Evolutionary conservation across 2,329 filamentous ascomycete genomes (phyloP).

Genomic region (Lachnellula cervina): DNA sequence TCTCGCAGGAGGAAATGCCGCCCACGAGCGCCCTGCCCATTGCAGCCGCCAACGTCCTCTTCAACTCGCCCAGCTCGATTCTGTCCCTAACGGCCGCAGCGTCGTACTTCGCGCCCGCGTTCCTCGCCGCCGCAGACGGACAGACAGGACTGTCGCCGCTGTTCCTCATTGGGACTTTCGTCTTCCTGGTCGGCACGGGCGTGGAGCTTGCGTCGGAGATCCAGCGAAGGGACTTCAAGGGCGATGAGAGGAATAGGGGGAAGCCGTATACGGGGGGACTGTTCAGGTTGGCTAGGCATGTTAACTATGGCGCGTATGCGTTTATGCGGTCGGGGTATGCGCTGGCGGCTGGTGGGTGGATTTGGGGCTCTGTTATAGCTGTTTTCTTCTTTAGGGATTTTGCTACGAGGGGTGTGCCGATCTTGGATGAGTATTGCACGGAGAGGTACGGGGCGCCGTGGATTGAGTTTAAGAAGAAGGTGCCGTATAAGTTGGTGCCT

Average conservation of each 20-base stretch:
- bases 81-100: conserved; percentile 47
- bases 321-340: conserved; percentile 47
- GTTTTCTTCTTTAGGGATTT: conserved; percentile 44
- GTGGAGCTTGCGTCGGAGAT: conserved; percentile 52
- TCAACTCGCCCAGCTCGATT: conserved; percentile 52
- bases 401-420: conserved; percentile 38
- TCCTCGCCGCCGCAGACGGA: conserved; percentile 9
- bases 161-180: conserved; percentile 42
- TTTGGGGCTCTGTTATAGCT: conserved; percentile 37
- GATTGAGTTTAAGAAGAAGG: conserved; percentile 33
- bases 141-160: conserved; percentile 10
- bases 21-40: conserved; percentile 40
- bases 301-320: conserved; percentile 51
- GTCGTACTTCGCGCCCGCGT: conserved; percentile 32
- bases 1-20: conserved; percentile 48
- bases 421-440: conserved; percentile 45
- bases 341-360: conserved; percentile 42
- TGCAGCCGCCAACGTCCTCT: conserved; percentile 46
- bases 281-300: conserved; percentile 45
- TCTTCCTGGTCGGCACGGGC: conserved; percentile 48
- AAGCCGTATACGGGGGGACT: conserved; percentile 46
- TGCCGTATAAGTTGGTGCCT: conserved; percentile 37
- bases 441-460: conserved; percentile 38
- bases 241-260: conserved; percentile 45
- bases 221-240: conserved; percentile 51